Conservation (phyloP, 495 filamentous ascomycete species). For the Rostrohypoxylon terebratum region DNA sequence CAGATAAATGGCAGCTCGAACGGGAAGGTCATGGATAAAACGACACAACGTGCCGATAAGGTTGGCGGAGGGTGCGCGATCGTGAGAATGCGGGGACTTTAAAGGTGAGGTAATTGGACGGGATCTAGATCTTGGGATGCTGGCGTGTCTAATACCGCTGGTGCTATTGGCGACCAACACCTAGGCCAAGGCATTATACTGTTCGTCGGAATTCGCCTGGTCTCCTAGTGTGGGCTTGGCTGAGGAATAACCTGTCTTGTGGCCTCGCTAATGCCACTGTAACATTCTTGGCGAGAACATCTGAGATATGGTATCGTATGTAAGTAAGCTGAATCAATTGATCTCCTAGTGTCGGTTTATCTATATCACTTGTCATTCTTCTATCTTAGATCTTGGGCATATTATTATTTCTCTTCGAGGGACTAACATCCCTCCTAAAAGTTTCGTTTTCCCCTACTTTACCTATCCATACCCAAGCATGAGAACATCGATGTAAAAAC, state of each 20-base stretch:
- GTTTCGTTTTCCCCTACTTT: background rate
- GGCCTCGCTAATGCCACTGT: background rate
- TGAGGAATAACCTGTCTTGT: background rate
- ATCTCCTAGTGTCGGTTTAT: background rate
- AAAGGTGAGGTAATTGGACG: constrained; percentile 1
- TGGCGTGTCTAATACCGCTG: constrained; percentile 22
- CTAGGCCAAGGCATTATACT: background rate
- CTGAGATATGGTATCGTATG: background rate
- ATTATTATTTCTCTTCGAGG: background rate
- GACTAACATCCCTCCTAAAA: background rate
- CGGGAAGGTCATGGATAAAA: constrained; percentile 40
- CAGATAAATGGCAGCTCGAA: constrained; percentile 21
- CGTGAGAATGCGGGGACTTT: constrained; percentile 21
- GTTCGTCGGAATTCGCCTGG: constrained; percentile 5
- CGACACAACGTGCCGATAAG: constrained; percentile 43
- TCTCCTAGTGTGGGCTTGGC: background rate
- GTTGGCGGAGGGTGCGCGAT: constrained; percentile 40
- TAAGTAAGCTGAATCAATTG: background rate
- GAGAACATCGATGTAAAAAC: no score
- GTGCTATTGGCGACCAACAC: constrained; percentile 28
- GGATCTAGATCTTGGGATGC: constrained; percentile 5
- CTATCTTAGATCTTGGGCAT: background rate
- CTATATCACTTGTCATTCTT: background rate
- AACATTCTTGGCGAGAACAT: constrained; percentile 3
- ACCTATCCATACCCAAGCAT: background rate